Evolutionary conservation across 768 basidiomycete genomes (phyloP), one percentile per base, ranked within the genome.

Genomic region (Lentinula guzmanii): DNA sequence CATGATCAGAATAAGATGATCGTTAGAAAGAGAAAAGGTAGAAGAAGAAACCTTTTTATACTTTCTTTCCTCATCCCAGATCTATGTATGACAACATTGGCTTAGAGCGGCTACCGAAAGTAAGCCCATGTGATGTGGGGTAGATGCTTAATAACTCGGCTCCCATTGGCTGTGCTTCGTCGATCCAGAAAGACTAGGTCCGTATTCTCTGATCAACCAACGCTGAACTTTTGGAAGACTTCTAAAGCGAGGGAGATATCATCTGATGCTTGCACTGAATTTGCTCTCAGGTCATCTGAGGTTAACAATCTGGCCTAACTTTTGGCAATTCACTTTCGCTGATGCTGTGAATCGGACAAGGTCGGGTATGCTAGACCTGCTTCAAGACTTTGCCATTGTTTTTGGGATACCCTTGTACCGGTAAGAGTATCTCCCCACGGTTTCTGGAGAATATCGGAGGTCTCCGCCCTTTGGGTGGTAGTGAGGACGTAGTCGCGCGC

Each of bases 1-100:
- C 90, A 91, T 91, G 62, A 51, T 71, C 54, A 37, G 15, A 16
- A 24, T 46, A 45, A 56, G 56, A 50, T 59, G 45, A 41, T 39
- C 54, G 54, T 34, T 46, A 24, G 46, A 41, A 18, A 48, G 39
- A 33, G 24, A 28, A 41, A 24, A 43, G 0, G 21, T 9, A 31
- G 11, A 28, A 3, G 7, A 28, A 16, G 1, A 18, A 10, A 16
- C 18, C 11, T 37, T 42, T 56, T 42, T 56, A 56, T 56, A 56
- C 18, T n/a, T 21, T 6, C 34, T 34, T 1, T 3, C 24, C 4
- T 48, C 13, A 13, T 48, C 46, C 46, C 21, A 24, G 46, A 48
- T 48, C 42, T 43, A 43, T 43, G 42, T 43, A 43, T 43, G 42
- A 43, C 42, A 43, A 43, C 46, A 24, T 48, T 48, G 46, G 21